Percentiles rank a stretch among this genome's conserved stretches.
phyloP scores from a whole-genome alignment of 2,329 filamentous ascomycete species.

The Sodiomyces alkalinus region DNA sequence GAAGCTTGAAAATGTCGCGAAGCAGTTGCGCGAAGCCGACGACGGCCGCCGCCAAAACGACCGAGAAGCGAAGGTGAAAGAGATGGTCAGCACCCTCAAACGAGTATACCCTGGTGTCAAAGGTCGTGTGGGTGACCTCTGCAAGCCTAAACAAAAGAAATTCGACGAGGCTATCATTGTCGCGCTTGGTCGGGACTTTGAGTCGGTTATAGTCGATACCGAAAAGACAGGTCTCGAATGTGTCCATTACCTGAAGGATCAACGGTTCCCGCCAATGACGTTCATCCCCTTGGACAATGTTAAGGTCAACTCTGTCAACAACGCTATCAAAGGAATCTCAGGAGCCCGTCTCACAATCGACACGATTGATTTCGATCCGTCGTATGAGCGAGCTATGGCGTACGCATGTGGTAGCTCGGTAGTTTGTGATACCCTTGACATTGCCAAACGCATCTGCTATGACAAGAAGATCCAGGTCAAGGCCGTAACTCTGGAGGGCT shows the following conservation, averaged over 20 bases:
- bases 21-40: slow-evolving; percentile 71
- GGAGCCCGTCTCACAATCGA: slow-evolving; percentile 85
- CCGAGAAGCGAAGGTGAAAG: slow-evolving; percentile 63
- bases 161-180: slow-evolving; percentile 87
- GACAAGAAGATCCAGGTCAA: slow-evolving; percentile 76
- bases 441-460: slow-evolving; percentile 84
- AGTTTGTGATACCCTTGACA: slow-evolving; percentile 74
- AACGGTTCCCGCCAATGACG: slow-evolving; percentile 73
- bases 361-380: slow-evolving; percentile 83
- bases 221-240: slow-evolving; percentile 91
- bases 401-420: slow-evolving; percentile 93
- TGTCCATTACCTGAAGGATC: slow-evolving; percentile 85
- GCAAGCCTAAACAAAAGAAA: slow-evolving; percentile 94
- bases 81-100: slow-evolving; percentile 74
- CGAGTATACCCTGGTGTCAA: slow-evolving; percentile 85
- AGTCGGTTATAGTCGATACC: slow-evolving; percentile 87
- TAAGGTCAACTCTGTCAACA: slow-evolving; percentile 82
- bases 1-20: slow-evolving; percentile 68
- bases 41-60: slow-evolving; percentile 75
- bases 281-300: slow-evolving; percentile 97
- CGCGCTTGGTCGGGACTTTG: slow-evolving; percentile 82
- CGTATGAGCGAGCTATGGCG: slow-evolving; percentile 79
- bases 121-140: slow-evolving; percentile 79
- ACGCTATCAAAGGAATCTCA: slow-evolving; percentile 76
- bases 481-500: slow-evolving; percentile 88